Evolutionary conservation across 2,329 filamentous ascomycete species (phyloP).

Genomic region (Aspergillus ruber): DNA sequence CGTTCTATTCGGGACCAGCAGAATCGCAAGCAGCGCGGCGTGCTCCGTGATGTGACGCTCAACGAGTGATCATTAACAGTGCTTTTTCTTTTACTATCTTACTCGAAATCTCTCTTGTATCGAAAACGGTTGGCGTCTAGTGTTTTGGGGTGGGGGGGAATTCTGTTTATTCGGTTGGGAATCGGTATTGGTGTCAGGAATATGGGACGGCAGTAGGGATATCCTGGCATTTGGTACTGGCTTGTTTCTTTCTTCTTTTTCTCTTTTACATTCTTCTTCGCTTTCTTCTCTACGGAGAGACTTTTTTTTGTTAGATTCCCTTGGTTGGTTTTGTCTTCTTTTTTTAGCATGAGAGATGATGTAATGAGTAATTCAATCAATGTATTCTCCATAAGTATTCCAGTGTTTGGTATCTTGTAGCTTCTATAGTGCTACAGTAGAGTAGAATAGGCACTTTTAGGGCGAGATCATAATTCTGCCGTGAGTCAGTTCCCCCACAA

Average conservation of each 20-base stretch:
- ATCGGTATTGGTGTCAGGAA: conserved; percentile 1
- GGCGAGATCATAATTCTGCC: conserved; percentile 18
- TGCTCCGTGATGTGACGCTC: conserved; percentile 21
- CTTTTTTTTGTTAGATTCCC: background rate
- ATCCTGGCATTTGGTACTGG: conserved; percentile 2
- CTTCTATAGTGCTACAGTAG: background rate
- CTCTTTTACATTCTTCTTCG: background rate
- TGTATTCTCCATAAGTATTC: background rate
- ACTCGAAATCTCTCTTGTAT: conserved; percentile 11
- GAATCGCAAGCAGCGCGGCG: conserved; percentile 24
- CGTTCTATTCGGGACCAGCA: conserved; percentile 19
- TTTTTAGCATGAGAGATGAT: conserved; percentile 2
- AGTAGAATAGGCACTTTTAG: conserved; percentile 15
- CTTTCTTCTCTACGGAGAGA: background rate
- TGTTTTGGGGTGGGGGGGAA: conserved; percentile 1
- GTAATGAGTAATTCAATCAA: conserved; percentile 1
- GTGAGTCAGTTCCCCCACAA: conserved; percentile 25
- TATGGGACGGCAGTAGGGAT: conserved; percentile 1
- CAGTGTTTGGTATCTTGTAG: background rate
- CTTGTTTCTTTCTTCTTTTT: conserved; percentile 1
- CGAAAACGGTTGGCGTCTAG: background rate
- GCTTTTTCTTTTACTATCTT: conserved; percentile 6
- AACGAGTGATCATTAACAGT: conserved; percentile 18
- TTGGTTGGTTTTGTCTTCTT: conserved; percentile 2
- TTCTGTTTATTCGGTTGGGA: background rate